Conservation (phyloP, 805 yeast species). For the Cyberlindnera subsufficiens region DNA sequence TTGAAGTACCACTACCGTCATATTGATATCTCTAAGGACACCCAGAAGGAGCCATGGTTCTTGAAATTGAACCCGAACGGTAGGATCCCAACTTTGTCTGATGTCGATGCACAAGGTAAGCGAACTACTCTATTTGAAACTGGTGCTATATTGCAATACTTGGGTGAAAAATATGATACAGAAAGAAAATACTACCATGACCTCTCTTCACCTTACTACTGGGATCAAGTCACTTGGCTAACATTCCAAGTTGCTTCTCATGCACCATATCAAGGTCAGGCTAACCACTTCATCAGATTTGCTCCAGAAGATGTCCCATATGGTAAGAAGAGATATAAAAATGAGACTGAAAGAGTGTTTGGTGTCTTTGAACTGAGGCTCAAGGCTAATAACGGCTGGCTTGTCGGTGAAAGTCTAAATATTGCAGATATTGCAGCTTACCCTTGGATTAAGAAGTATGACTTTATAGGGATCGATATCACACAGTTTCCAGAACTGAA, state of each 20-base stretch:
- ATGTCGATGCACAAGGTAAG: slow-evolving; percentile 33
- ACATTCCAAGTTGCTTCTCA: slow-evolving; percentile 53
- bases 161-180: slow-evolving; percentile 56
- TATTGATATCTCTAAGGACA: slow-evolving; percentile 36
- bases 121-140: slow-evolving; percentile 46
- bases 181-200: slow-evolving; percentile 37
- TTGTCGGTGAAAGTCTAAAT: slow-evolving; percentile 54
- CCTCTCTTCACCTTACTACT: slow-evolving; percentile 37
- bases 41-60: slow-evolving; percentile 54
- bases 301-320: slow-evolving; percentile 50
- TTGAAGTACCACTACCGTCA: slow-evolving; percentile 28
- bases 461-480: slow-evolving; percentile 20
- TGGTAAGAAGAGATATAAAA: slow-evolving; percentile 44
- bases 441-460: slow-evolving; percentile 36
- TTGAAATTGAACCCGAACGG: slow-evolving; percentile 57
- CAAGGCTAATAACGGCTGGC: slow-evolving; percentile 43
- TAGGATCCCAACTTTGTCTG: slow-evolving; percentile 49
- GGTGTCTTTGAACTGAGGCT: slow-evolving; percentile 50
- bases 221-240: slow-evolving; percentile 46
- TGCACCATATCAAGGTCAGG: slow-evolving; percentile 64
- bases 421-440: slow-evolving; percentile 51
- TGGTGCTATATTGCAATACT: slow-evolving; percentile 54
- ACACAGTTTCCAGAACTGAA: slow-evolving; percentile 32
- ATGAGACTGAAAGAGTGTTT: slow-evolving; percentile 47
- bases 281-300: slow-evolving; percentile 37